Evolutionary conservation across 2,329 filamentous ascomycete species (phyloP), one percentile per base, ranked within the genome.

Genomic region (Aspergillus sp.): DNA sequence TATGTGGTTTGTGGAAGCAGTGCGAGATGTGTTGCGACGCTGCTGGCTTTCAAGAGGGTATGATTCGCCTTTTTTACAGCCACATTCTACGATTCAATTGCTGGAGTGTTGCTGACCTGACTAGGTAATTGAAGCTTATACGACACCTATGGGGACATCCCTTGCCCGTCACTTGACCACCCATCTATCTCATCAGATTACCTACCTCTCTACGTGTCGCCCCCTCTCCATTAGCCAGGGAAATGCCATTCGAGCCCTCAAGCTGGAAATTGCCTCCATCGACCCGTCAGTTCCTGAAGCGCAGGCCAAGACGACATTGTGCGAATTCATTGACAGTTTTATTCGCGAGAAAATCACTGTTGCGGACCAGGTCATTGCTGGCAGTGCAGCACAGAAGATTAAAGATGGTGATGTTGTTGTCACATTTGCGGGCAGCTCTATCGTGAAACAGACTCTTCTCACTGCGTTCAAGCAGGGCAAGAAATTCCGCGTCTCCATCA

Each of bases 151-250:
- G 25, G 89, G 90, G 41, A 92, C 88, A 57, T 93, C 92, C 41
- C 84, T 99, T 43, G 90, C 92, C 19, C 88, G 95, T 35, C 93
- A 99, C 78, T 87, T 99, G 67, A 95, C 91, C 33, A 90, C 90
- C 11, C 91, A 98, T 75, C 86, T 99, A 59, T 95, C 92, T 69
- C 91, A 93, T 39, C 95, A 99, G 76, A 97, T 99, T 70, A 92
- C 96, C 64, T 97, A 96, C 71, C 84, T 99, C 60, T 90, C 91
- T 59, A 91, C 91, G 65, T 97, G 93, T 70, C 88, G 95, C n/a
- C 93, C 95, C 35, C 90, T 99, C 77, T 96, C 91, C 64, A 95
- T 96, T 76, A 91, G 91, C 61, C 96, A 98, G 88, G 95, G 95
- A 60, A 99, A 98, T 73, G 92, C 92, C 37, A 96, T 99, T 71